These are phyloP conservation scores for Boletus fagicola DNA, from an alignment of 768 basidiomycete species.

Conservation along the genomic window DNA sequence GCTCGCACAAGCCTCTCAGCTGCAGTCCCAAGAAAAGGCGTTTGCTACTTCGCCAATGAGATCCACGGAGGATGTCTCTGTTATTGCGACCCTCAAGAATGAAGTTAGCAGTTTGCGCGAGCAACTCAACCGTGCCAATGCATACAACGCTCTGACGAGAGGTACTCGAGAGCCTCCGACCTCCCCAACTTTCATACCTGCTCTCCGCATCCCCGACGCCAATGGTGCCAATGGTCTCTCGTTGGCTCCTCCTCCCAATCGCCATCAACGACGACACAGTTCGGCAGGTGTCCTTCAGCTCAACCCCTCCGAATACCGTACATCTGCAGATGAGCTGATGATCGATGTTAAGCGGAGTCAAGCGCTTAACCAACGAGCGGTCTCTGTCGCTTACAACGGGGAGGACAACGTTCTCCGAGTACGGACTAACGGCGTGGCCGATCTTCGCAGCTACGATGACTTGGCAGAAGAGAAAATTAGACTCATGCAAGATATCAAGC, in stretches of 20 bases:
- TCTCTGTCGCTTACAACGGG: constrained; percentile 85
- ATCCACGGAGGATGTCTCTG: constrained; percentile 78
- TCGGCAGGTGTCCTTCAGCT: constrained; percentile 76
- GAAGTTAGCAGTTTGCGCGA: constrained; percentile 93
- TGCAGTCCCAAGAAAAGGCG: constrained; percentile 74
- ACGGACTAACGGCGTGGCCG: constrained; percentile 63
- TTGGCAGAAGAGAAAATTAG: constrained; percentile 94
- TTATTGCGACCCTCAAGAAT: constrained; percentile 85
- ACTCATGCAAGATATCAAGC: constrained; percentile 86
- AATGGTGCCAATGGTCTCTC: constrained; percentile 42
- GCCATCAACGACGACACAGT: constrained; percentile 83
- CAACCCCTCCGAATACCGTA: constrained; percentile 59
- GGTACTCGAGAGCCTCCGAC: constrained; percentile 70
- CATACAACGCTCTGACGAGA: constrained; percentile 82
- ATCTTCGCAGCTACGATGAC: constrained; percentile 78
- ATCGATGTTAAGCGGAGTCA: constrained; percentile 69
- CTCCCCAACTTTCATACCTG: constrained; percentile 85
- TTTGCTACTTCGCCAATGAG: constrained; percentile 63
- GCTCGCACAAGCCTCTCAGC: constrained; percentile 63
- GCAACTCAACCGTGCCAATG: constrained; percentile 94
- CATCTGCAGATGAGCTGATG: constrained; percentile 77
- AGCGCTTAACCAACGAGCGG: constrained; percentile 73
- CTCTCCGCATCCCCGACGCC: constrained; percentile 56
- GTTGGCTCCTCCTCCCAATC: constrained; percentile 41
- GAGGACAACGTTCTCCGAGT: constrained; percentile 71